Percentiles rank a stretch among this genome's conserved stretches.
Evolutionary conservation across 192 early-diverging fungal species (phyloP).

Genomic region (Allomyces macrogynus): DNA sequence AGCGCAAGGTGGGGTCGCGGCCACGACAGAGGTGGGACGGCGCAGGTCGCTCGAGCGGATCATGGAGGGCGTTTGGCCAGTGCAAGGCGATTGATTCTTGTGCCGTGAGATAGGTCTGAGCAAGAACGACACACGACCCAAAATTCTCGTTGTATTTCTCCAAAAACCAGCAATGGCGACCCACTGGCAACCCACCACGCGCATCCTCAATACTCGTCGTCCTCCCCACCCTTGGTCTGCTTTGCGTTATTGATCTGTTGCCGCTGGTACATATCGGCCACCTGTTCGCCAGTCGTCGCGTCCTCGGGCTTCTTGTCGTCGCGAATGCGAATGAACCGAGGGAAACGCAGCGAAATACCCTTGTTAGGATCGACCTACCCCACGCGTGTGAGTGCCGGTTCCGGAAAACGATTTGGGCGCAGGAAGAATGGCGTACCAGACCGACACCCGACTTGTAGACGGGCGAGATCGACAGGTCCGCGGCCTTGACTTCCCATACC

Average conservation of each 20-base stretch:
- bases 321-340: slow-evolving; percentile 80
- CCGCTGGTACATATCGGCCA: slow-evolving; percentile 33
- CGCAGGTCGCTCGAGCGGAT: too few relatives aligned
- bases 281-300: slow-evolving; percentile 77
- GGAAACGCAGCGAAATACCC: slow-evolving; percentile 93
- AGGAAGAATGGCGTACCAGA: slow-evolving; percentile 24
- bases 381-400: too few relatives aligned
- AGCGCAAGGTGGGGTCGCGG: too few relatives aligned
- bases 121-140: too few relatives aligned
- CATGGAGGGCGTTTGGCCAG: too few relatives aligned
- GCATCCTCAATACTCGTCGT: neutral
- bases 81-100: too few relatives aligned
- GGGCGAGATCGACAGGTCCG: slow-evolving; percentile 91
- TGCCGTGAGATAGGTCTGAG: too few relatives aligned
- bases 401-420: too few relatives aligned
- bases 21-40: too few relatives aligned
- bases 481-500: slow-evolving; percentile 94
- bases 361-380: slow-evolving; percentile 49
- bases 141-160: too few relatives aligned
- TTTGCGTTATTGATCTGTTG: slow-evolving; percentile 18
- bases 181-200: too few relatives aligned
- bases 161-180: too few relatives aligned
- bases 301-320: slow-evolving; percentile 90
- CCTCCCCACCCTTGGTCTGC: neutral
- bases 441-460: slow-evolving; percentile 80